phyloP scores from a whole-genome alignment of 805 yeast genomes.

The Lipomyces orientalis region DNA sequence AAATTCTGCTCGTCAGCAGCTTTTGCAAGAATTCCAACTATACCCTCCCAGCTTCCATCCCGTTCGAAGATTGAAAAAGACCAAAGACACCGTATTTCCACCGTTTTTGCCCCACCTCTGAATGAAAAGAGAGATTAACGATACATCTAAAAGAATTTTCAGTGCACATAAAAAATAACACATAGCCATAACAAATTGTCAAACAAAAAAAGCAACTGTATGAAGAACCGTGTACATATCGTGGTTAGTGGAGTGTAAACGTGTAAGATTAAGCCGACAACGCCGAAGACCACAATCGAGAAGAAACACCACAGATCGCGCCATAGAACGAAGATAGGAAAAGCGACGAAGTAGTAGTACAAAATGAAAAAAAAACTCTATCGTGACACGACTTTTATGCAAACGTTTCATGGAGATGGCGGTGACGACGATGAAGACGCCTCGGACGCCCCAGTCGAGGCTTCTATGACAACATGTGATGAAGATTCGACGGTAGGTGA shows the following conservation, averaged over 20 bases:
- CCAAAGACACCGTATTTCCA: neutral
- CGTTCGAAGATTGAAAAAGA: neutral
- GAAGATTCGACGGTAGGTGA: neutral
- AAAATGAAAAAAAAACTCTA: neutral
- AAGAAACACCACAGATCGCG: neutral
- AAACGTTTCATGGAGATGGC: neutral
- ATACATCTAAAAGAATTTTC: neutral
- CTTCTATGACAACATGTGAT: neutral
- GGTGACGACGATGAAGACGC: neutral
- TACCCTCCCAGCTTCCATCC: neutral
- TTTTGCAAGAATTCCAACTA: neutral
- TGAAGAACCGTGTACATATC: neutral
- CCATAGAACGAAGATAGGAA: neutral
- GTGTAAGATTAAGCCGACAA: conserved; percentile 3
- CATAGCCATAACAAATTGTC: neutral
- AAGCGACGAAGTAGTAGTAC: neutral
- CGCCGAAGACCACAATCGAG: neutral
- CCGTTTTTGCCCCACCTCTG: neutral
- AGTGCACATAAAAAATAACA: neutral
- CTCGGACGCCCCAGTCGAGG: neutral
- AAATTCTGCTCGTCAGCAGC: neutral
- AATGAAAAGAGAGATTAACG: neutral
- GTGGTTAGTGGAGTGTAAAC: neutral
- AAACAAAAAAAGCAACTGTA: neutral
- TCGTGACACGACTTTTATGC: neutral